Base-by-base conservation (phyloP, 345 rosid genomes). In the Clausena lansium region DNA sequence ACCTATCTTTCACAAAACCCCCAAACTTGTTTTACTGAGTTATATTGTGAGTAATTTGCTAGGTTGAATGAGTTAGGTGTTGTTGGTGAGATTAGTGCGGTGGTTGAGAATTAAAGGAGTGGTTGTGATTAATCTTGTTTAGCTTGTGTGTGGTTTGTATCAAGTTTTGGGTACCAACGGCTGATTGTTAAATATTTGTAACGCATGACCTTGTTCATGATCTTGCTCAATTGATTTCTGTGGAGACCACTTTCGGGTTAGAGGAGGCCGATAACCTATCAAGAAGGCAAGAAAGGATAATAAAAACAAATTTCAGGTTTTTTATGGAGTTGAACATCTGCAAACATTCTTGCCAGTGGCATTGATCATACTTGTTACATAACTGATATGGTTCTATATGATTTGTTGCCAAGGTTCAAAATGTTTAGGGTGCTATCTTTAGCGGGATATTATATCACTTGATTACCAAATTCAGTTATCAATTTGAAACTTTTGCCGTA, bases 151-250 rank as follows among this genome's bases (percentile, higher is more conserved):
- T 30, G 1, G 2, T 30, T 30, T 1, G 32, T 30, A 30, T 30
- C 32, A n/a, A n/a, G n/a, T n/a, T n/a, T n/a, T n/a, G n/a, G n/a
- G n/a, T n/a, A n/a, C n/a, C n/a, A n/a, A n/a, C n/a, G n/a, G n/a
- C n/a, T n/a, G n/a, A n/a, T n/a, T n/a, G n/a, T n/a, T n/a, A n/a
- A n/a, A n/a, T n/a, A n/a, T n/a, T n/a, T n/a, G n/a, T n/a, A n/a
- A n/a, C n/a, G n/a, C n/a, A n/a, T n/a, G n/a, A n/a, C 32, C 32
- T 30, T 30, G 32, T 30, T 30, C 32, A 76, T 77, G 81, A 83
- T 52, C 55, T 83, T 25, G 83, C 81, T 38, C 32, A 70, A 73
- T 74, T 4, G 25, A 71, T 77, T 75, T 77, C 70, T 27, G 59
- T 67, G 25, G 60, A 63, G 25, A 50, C 41, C 7, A 70, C 25